Evolutionary conservation across 1,284 basidiomycete species (phyloP), one percentile per base, ranked within the genome.

Genomic region (Inonotus hispidus): DNA sequence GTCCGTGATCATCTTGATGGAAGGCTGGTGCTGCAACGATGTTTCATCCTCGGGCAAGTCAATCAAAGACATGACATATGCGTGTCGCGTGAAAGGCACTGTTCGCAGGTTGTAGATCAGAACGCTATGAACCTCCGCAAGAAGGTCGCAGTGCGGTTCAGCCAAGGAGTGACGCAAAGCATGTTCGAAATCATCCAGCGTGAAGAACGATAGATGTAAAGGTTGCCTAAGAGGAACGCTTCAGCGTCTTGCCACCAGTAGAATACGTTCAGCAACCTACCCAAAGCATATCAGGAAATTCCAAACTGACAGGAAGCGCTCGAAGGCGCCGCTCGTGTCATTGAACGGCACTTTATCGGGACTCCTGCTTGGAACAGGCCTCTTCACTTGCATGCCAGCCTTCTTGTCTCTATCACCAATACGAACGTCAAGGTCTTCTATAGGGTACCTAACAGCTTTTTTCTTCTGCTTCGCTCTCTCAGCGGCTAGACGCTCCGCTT

Each of bases 271-370:
- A 45, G 14, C 50, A 62, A 25, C 32, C 68, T 71, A 94, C 92
- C 94, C 93, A 73, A 94, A 93, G 59, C 94, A 88, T 62, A 92
- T 88, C 66, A 98, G 75, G 73, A 97, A 97, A 72, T 92, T 94
- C 93, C 95, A 99, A 19, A 85, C 78, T 82, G 90, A 87, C 50
- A 98, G 74, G 73, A 98, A 93, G 19, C 81, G 77, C 71, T 97
- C 95, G 66, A 97, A 95, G 6, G 83, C 77, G 8, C 83, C 83
- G 2, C 79, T 76, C 21, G 80, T 79, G 47, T 88, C 82, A 55
- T 88, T 87, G 69, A 95, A 94, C 0, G 93, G 93, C 53, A 98
- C 74, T 19, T 74, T 70, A 21, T 61, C 59, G 14, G 74, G 78
- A 55, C 71, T 73, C 66, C 74, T 79, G 69, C 81, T 87, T 6